These are phyloP conservation scores for Secale cereale DNA, from an alignment of 176 grass and related monocot genomes.

Conservation along the genomic window DNA sequence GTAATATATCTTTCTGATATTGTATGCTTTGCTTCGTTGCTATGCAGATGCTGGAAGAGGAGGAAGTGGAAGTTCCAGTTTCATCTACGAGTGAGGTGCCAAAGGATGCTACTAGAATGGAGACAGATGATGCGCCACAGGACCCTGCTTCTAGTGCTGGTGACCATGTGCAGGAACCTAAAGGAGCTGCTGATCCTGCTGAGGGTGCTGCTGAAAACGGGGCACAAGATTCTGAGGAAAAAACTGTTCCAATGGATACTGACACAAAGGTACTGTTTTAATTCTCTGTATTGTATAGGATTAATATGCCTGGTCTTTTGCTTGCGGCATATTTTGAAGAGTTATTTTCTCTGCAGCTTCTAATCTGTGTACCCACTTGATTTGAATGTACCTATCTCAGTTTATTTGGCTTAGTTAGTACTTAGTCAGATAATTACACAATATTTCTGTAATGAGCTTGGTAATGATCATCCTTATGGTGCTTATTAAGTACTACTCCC, in stretches of 20 bases:
- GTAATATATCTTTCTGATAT: not conserved
- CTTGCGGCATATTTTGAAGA: not conserved
- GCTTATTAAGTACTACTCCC: not conserved
- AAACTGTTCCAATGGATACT: constrained; percentile 83
- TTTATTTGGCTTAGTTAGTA: not conserved
- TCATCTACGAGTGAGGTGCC: constrained; percentile 36
- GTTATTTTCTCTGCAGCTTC: not conserved
- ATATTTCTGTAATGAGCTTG: not conserved
- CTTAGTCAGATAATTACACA: not conserved
- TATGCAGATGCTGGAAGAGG: constrained; percentile 79
- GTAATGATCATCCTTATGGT: not conserved
- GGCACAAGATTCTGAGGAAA: constrained; percentile 47
- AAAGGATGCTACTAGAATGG: constrained; percentile 66
- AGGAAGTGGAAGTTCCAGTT: constrained; percentile 71
- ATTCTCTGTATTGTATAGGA: not conserved
- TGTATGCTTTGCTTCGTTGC: not conserved
- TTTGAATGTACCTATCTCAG: not conserved
- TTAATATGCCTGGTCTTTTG: not conserved
- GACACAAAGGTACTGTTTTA: constrained; percentile 63
- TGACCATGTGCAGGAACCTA: constrained; percentile 70
- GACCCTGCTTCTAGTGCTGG: constrained; percentile 43
- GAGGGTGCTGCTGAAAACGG: constrained; percentile 62
- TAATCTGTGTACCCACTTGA: not conserved
- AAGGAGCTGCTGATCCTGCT: constrained; percentile 39
- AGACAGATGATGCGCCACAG: constrained; percentile 53